Conservation (phyloP, 345 rosid species). For the Xanthoceras sorbifolium region DNA sequence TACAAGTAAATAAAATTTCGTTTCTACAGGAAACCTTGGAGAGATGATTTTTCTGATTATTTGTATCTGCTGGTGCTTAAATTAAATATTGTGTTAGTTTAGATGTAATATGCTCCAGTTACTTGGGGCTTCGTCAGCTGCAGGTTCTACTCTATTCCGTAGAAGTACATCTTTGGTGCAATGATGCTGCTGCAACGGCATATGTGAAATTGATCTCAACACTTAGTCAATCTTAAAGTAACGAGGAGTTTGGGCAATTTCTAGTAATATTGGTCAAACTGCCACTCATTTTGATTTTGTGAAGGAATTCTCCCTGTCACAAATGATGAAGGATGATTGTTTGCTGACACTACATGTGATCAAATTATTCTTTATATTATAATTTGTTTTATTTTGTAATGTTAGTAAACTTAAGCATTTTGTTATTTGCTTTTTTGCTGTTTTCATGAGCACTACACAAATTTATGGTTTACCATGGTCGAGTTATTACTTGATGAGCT, state of each 20-base stretch:
- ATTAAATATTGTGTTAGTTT: background rate
- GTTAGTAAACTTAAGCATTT: background rate
- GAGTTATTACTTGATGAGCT: background rate
- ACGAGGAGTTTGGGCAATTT: background rate
- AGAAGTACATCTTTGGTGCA: background rate
- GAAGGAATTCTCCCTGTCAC: background rate
- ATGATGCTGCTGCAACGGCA: background rate
- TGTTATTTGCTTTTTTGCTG: background rate
- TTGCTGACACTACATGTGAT: background rate
- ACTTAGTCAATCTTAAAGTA: too few species aligned
- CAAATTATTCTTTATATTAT: background rate
- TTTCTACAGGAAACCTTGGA: background rate
- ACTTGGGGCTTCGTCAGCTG: background rate
- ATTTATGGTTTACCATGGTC: background rate
- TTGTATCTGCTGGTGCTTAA: background rate
- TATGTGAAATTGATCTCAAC: background rate
- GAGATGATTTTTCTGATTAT: background rate
- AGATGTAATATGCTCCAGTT: background rate
- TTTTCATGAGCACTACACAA: background rate
- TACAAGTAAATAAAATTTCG: background rate
- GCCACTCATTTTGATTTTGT: background rate
- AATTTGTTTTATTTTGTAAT: background rate
- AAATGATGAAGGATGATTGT: background rate
- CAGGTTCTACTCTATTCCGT: background rate
- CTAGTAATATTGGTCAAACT: too few species aligned